Base-by-base conservation (phyloP, 495 filamentous ascomycete species). In the Aspergillus cristatus region DNA sequence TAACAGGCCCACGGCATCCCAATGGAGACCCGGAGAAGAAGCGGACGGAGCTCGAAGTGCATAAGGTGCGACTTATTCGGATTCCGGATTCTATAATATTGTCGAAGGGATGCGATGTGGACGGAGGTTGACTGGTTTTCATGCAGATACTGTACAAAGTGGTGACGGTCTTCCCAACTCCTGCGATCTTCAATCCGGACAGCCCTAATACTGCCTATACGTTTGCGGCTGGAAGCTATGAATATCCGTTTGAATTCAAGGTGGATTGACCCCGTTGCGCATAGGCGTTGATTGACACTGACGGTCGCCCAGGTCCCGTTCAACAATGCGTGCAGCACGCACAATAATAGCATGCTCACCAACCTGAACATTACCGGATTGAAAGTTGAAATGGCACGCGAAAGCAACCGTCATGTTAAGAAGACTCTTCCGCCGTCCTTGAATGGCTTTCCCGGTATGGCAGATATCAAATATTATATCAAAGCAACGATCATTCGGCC, bases 241-340 rank as follows among this genome's bases (percentile, higher is more conserved):
- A 87, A 51, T 97, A 91, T 58, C 84, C 85, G 2, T 98, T 98
- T 56, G 59, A 72, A 22, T 94, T 98, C 72, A 93, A 94, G 66
- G 76, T 82, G 20, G 20, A 24, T 24, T 4, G 20, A 4, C 20
- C 20, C 8, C 20, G 20, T 24, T 24, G 39, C 36, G 29, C n/a
- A 33, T 24, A 26, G 14, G n/a, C 7, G 12, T 8, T 20, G 3
- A 18, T 4, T 42, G n/a, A n/a, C n/a, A n/a, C n/a, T 50, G 14
- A 51, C 18, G 13, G 1, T 34, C 14, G 14, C 7, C 13, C 38
- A 79, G 70, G 67, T 98, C 12, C 87, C 89, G 6, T 84, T 96
- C 67, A 96, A 98, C 64, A 94, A 91, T 57, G 68, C 76, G 18
- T 98, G 91, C 60, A 70, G 68, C 37, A 65, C 74, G 38, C 67